Conservation (phyloP, 805 yeast genomes). For the Clavispora fructus region DNA sequence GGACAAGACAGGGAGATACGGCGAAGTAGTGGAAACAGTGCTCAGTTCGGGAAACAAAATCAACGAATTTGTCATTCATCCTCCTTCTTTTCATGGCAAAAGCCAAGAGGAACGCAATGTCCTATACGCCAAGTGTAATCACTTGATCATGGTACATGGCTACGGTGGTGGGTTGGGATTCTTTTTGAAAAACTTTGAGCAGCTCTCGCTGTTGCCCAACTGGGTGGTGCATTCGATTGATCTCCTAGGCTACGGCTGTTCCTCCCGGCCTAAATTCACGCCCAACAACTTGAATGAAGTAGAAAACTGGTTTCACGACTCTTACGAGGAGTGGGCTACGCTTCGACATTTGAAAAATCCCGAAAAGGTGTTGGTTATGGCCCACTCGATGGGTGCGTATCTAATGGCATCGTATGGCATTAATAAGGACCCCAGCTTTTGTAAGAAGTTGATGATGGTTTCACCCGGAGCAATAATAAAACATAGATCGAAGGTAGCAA, state of each 20-base stretch:
- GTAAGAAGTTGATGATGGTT: constrained; percentile 66
- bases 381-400: constrained; percentile 94
- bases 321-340: constrained; percentile 60
- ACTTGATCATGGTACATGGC: constrained; percentile 40
- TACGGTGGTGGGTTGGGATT: constrained; percentile 44
- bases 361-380: constrained; percentile 51
- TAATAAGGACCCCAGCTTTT: constrained; percentile 49
- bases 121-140: constrained; percentile 22
- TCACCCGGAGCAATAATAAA: constrained; percentile 85
- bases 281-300: constrained; percentile 34
- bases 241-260: constrained; percentile 84
- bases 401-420: constrained; percentile 64
- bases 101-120: constrained; percentile 12
- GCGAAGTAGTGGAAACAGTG: constrained; percentile 29
- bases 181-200: constrained; percentile 35
- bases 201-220: constrained; percentile 24
- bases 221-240: constrained; percentile 87
- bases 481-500: constrained; percentile 36
- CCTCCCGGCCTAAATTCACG: constrained; percentile 68
- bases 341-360: constrained; percentile 35
- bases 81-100: constrained; percentile 11
- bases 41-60: constrained; percentile 26
- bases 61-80: constrained; percentile 39
- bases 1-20: constrained; percentile 22
- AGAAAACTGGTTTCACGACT: constrained; percentile 60